Evolutionary conservation across 2,329 filamentous ascomycete species (phyloP).

Genomic region (Lecanoromycetidae sp.): DNA sequence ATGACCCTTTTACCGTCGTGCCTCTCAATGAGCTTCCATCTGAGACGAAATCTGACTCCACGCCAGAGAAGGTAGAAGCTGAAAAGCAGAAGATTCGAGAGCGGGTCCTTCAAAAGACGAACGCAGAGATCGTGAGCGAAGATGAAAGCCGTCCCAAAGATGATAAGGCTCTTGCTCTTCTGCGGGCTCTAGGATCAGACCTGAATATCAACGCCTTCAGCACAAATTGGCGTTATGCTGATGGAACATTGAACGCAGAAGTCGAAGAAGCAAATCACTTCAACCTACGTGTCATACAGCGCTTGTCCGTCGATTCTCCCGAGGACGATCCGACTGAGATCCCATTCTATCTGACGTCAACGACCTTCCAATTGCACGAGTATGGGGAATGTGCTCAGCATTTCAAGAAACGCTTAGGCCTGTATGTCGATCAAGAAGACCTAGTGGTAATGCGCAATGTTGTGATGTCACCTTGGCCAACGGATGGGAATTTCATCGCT

Average conservation of each 20-base stretch:
- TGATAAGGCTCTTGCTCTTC: slow-evolving; percentile 28
- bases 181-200: slow-evolving; percentile 35
- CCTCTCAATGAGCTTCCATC: slow-evolving; percentile 35
- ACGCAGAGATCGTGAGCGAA: slow-evolving; percentile 27
- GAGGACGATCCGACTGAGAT: slow-evolving; percentile 31
- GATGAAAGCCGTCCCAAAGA: slow-evolving; percentile 21
- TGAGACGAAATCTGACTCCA: slow-evolving; percentile 22
- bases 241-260: slow-evolving; percentile 33
- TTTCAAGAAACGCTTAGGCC: slow-evolving; percentile 33
- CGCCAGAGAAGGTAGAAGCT: slow-evolving; percentile 23
- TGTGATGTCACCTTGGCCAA: slow-evolving; percentile 37
- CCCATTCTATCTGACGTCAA: slow-evolving; percentile 36
- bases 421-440: slow-evolving; percentile 26
- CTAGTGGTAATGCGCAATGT: slow-evolving; percentile 38
- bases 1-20: slow-evolving; percentile 28
- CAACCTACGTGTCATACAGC: slow-evolving; percentile 34
- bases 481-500: slow-evolving; percentile 24
- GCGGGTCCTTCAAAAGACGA: slow-evolving; percentile 30
- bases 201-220: slow-evolving; percentile 38
- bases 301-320: slow-evolving; percentile 31
- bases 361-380: slow-evolving; percentile 29
- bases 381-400: slow-evolving; percentile 32
- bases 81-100: slow-evolving; percentile 31
- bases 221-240: slow-evolving; percentile 31
- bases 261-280: slow-evolving; percentile 39